Conservation (phyloP, 768 basidiomycete species). For the Filobasidium floriforme region DNA sequence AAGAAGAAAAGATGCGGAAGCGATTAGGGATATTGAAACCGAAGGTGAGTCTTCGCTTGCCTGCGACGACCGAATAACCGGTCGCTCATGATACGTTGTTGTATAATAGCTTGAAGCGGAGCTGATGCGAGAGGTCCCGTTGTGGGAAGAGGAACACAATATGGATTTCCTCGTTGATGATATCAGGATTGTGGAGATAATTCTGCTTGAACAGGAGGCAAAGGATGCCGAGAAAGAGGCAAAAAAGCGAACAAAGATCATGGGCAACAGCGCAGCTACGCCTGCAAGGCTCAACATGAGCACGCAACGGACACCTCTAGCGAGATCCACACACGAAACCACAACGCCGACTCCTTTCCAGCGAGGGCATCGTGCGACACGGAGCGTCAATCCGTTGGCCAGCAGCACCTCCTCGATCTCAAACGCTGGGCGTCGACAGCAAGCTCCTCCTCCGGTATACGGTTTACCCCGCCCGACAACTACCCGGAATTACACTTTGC, state of each 20-base stretch:
- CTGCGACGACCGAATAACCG: background rate
- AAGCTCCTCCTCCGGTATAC: background rate
- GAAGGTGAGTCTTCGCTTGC: slow-evolving; percentile 54
- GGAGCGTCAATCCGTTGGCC: background rate
- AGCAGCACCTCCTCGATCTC: slow-evolving; percentile 1
- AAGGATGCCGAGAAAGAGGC: slow-evolving; percentile 71
- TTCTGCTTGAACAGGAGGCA: slow-evolving; percentile 61
- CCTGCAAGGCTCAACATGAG: slow-evolving; percentile 25
- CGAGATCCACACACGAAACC: slow-evolving; percentile 26
- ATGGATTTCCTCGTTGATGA: slow-evolving; percentile 78
- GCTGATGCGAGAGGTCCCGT: slow-evolving; percentile 64
- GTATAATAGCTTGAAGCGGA: slow-evolving; percentile 72
- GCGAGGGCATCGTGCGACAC: background rate
- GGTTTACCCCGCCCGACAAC: background rate
- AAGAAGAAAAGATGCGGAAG: slow-evolving; percentile 97
- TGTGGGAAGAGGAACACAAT: slow-evolving; percentile 73
- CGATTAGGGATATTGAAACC: slow-evolving; percentile 88
- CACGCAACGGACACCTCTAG: slow-evolving; percentile 11
- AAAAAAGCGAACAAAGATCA: slow-evolving; percentile 47
- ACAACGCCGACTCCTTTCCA: slow-evolving; percentile 37
- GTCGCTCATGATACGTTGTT: too few species aligned
- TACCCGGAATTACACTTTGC: background rate
- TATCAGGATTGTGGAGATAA: slow-evolving; percentile 65
- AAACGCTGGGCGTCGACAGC: background rate
- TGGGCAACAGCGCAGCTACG: slow-evolving; percentile 28